Conservation (phyloP, 164 flowering plant genomes). For the Chloranthus sessilifolius region DNA sequence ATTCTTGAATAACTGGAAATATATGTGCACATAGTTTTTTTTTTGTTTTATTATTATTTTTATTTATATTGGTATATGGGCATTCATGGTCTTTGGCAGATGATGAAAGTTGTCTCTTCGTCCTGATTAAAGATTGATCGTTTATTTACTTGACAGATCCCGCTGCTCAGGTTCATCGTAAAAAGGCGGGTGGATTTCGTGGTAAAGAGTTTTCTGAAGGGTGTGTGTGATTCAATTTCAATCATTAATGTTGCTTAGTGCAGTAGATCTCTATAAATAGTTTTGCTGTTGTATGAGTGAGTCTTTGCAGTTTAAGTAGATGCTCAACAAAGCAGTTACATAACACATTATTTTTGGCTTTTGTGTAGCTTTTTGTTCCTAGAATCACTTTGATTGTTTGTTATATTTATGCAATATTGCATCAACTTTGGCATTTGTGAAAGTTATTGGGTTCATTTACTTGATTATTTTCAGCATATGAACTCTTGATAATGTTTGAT, state of each 20-base stretch:
- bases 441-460: background rate
- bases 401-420: background rate
- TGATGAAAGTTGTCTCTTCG: no score
- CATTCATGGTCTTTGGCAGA: no score
- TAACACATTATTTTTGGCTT: no score
- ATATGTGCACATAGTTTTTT: background rate
- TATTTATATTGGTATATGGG: background rate
- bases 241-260: no score
- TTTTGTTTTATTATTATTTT: background rate
- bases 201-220: constrained; percentile 79
- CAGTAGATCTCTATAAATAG: no score
- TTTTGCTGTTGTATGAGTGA: no score
- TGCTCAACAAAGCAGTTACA: no score
- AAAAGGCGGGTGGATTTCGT: constrained; percentile 59
- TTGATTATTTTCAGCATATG: background rate
- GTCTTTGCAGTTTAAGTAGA: no score
- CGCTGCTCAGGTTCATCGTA: constrained; percentile 46
- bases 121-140: background rate
- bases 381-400: background rate
- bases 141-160: constrained; percentile 38
- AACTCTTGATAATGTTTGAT: constrained; percentile 1
- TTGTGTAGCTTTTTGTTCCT: background rate
- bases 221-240: constrained; percentile 27
- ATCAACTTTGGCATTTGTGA: background rate
- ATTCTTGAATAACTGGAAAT: background rate